Conservation (phyloP, 495 filamentous ascomycete species). For the Podospora didyma region DNA sequence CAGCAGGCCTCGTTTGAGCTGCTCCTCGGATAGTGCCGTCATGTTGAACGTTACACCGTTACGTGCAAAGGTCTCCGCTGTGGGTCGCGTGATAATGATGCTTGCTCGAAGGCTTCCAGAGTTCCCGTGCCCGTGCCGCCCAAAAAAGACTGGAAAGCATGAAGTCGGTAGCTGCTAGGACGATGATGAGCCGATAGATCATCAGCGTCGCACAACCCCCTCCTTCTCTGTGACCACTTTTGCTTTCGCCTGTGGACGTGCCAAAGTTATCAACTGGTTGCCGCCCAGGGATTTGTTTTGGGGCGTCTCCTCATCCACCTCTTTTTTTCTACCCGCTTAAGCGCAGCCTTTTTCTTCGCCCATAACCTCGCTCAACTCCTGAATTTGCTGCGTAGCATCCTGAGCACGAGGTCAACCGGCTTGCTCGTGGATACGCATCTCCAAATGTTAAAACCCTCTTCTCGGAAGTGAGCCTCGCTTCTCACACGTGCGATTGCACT, state of each 20-base stretch:
- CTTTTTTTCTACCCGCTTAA: too few relatives aligned
- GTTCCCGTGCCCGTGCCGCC: slow-evolving; percentile 7
- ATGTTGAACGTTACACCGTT: slow-evolving; percentile 1
- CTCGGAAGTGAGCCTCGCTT: slow-evolving; percentile 21
- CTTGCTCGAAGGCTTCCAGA: slow-evolving; percentile 13
- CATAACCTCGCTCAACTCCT: too few relatives aligned
- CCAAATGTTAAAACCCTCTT: slow-evolving; percentile 17
- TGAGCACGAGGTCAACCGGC: slow-evolving; percentile 7
- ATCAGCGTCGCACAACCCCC: slow-evolving; percentile 25
- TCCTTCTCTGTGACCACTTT: slow-evolving; percentile 7
- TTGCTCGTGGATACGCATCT: slow-evolving; percentile 8
- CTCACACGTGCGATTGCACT: slow-evolving; percentile 3
- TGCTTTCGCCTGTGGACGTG: neutral
- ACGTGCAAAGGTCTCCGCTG: neutral
- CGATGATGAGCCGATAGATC: slow-evolving; percentile 22
- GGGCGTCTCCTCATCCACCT: too few relatives aligned
- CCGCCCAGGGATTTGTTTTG: too few relatives aligned
- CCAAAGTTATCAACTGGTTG: neutral
- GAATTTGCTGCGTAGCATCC: neutral
- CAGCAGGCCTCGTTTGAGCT: too few relatives aligned
- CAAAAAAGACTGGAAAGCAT: slow-evolving; percentile 10
- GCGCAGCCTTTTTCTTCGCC: too few relatives aligned
- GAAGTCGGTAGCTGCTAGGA: neutral
- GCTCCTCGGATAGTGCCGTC: neutral
- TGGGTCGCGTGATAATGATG: slow-evolving; percentile 18